Base-by-base conservation (phyloP, 352 stramenopile genomes). In the Pythium diclinum region DNA sequence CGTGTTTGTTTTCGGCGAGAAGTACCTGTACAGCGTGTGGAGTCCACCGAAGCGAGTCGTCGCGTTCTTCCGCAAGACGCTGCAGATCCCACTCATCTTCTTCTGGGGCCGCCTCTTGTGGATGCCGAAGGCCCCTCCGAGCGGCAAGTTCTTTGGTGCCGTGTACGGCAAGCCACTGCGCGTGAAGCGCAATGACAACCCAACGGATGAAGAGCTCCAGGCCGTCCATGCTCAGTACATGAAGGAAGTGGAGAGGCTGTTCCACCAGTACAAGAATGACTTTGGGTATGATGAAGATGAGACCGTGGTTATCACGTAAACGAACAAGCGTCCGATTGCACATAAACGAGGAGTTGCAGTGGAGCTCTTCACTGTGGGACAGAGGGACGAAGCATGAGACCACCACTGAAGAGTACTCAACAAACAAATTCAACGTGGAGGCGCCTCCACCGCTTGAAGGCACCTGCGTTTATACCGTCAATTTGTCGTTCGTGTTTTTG, bases 51-150 rank as follows among this genome's bases (percentile, higher is more conserved):
- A 86, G 69, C 62, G 69, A 4, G 66, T 91, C 17, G 82, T 85
- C 19, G 69, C 73, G 10, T 84, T 90, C 25, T 80, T 87, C 56
- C 79, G 78, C 61, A 85, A 85, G 67, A 86, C 73, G 63, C 73
- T 93, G 56, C 79, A 88, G 65, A 86, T 91, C 62, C 84, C 84
- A 7, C 68, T 91, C 59, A 85, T 91, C 63, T 65, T 89, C 36
- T 93, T 93, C 69, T 93, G 84, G 84, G 84, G 84, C 1, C 82
- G 81, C 23, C 89, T 91, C 72, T 72, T 89, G 60, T 94, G 85
- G 85, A 83, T 89, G 77, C 85, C 85, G 1, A 77, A 81, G 44
- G 64, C 74, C 51, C 72, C 73, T 17, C 81, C 85, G 1, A 72
- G 74, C 63, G 79, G 75, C 56, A 93, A 93, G 69, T 59, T 42